Conservation (phyloP, 371 early-diverging fungal species). For the Syncephalis plumigaleata region DNA sequence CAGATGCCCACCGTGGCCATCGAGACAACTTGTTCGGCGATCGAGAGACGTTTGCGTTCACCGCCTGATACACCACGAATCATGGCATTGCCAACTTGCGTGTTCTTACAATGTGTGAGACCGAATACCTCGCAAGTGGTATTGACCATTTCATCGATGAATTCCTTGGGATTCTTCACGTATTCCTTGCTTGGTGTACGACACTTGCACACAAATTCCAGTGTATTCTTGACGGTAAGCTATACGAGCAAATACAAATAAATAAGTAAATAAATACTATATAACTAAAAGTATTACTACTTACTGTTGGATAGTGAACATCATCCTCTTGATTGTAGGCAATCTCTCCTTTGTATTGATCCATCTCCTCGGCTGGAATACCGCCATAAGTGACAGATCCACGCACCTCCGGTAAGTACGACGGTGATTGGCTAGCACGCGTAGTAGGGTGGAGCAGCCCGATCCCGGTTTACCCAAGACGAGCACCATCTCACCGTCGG, state of each 20-base stretch:
- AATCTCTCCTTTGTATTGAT: conserved; percentile 29
- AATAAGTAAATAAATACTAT: no score
- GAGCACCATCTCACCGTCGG: conserved; percentile 49
- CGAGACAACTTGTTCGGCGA: conserved; percentile 74
- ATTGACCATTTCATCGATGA: conserved; percentile 22
- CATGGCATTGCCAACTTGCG: conserved; percentile 61
- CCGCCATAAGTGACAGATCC: conserved; percentile 42
- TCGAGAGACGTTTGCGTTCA: conserved; percentile 71
- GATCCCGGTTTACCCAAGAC: conserved; percentile 53
- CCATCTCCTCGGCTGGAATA: conserved; percentile 26
- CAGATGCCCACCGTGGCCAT: conserved; percentile 53
- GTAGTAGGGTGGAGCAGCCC: conserved; percentile 45
- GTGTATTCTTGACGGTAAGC: no score
- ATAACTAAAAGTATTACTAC: no score
- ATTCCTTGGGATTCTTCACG: conserved; percentile 17
- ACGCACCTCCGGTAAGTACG: conserved; percentile 24
- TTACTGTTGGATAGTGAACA: conserved; percentile 28
- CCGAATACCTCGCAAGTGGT: conserved; percentile 49
- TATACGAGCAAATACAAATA: no score
- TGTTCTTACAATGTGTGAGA: conserved; percentile 50
- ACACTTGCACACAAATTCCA: no score
- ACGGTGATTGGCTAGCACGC: conserved; percentile 41
- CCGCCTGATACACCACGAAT: conserved; percentile 74
- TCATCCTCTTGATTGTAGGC: conserved; percentile 54
- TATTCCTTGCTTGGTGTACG: no score